These are phyloP conservation scores for Desmodesmus armatus DNA, from an alignment of 139 green algal species.

Conservation along the genomic window DNA sequence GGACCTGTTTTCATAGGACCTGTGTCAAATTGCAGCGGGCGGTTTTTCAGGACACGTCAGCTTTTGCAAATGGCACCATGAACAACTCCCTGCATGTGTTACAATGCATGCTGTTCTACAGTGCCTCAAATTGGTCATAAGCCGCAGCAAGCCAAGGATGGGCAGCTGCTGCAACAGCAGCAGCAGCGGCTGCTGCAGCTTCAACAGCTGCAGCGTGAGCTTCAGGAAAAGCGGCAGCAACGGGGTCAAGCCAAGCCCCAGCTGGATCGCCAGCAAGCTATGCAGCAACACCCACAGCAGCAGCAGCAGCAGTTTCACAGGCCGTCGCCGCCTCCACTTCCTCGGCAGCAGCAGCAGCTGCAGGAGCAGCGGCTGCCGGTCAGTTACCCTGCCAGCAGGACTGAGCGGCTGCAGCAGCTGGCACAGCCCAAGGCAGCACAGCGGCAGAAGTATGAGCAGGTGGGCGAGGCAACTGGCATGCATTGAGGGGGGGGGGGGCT, in stretches of 20 bases:
- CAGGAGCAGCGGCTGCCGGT: constrained; percentile 14
- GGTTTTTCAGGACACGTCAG: no score
- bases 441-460: constrained; percentile 41
- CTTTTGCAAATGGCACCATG: no score
- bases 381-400: background rate
- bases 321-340: background rate
- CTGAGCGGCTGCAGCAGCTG: constrained; percentile 33
- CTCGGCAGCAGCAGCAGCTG: constrained; percentile 20
- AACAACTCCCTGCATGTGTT: no score
- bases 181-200: background rate
- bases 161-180: background rate
- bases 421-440: constrained; percentile 13
- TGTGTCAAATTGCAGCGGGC: no score
- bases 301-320: background rate
- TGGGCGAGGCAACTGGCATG: background rate
- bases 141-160: no score
- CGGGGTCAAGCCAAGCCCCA: no score
- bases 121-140: no score
- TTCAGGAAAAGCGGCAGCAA: background rate
- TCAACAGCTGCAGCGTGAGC: background rate
- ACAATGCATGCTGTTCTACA: no score
- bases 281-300: background rate
- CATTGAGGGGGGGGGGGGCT: background rate
- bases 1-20: no score
- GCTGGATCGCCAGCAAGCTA: no score